Conservation (phyloP, 306 rosid genomes). For the Calophaca sinica region DNA sequence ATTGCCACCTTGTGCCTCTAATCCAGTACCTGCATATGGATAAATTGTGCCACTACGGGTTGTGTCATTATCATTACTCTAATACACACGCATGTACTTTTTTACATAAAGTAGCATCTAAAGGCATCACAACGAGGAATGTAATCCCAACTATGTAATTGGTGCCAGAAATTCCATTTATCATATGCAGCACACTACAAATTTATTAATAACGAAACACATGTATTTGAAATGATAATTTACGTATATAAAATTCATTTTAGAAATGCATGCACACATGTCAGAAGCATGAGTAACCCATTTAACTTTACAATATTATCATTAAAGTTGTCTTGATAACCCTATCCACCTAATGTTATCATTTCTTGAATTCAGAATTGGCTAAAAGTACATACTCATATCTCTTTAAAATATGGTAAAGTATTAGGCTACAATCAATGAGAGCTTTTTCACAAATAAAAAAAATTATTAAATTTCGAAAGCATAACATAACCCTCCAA, state of each 20-base stretch:
- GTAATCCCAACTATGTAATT: no score
- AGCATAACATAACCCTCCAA: no score
- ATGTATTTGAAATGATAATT: not conserved
- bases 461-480: not conserved
- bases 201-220: not conserved
- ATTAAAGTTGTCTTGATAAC: slow-evolving; percentile 30
- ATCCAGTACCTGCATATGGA: not conserved
- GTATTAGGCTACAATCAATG: not conserved
- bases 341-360: slow-evolving; percentile 27
- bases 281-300: slow-evolving; percentile 15
- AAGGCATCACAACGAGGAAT: no score
- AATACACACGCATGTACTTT: not conserved
- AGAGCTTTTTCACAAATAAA: slow-evolving; percentile 4
- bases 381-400: not conserved
- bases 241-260: not conserved
- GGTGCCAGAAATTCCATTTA: no score
- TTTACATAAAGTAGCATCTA: no score
- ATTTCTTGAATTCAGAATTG: slow-evolving; percentile 32
- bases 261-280: slow-evolving; percentile 41
- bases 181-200: no score
- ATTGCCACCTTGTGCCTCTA: no score
- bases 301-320: slow-evolving; percentile 35
- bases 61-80: slow-evolving; percentile 14
- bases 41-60: not conserved
- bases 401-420: slow-evolving; percentile 2